phyloP scores from a whole-genome alignment of 208 protist species.

The Acanthamoeba divionensis region DNA sequence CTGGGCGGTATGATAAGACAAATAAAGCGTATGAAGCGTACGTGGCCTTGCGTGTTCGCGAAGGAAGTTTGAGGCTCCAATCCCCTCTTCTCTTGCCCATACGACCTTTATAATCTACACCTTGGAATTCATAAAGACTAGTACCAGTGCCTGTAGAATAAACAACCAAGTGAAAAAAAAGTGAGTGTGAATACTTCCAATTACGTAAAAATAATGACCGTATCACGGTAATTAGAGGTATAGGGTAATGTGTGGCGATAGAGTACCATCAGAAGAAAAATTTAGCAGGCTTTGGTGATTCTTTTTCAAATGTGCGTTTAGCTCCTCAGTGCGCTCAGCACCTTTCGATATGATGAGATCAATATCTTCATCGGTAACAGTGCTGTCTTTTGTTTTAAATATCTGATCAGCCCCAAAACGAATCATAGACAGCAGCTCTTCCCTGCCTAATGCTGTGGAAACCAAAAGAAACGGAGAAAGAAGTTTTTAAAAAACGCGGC shows the following conservation, averaged over 20 bases:
- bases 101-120: neutral
- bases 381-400: conserved; percentile 82
- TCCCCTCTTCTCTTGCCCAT: neutral
- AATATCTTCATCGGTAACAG: conserved; percentile 96
- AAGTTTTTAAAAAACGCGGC: no score
- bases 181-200: no score
- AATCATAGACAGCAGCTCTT: conserved; percentile 96
- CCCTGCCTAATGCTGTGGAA: conserved; percentile 84
- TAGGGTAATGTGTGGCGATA: no score
- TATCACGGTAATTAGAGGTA: no score
- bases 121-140: neutral
- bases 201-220: no score
- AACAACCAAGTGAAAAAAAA: no score
- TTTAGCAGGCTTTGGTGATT: neutral
- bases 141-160: no score
- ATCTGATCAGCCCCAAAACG: conserved; percentile 96
- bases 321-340: conserved; percentile 83
- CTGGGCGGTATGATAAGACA: no score
- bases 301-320: conserved; percentile 75
- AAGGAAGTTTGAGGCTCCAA: neutral
- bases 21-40: no score
- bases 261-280: neutral
- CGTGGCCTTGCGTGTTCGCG: neutral
- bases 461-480: no score
- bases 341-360: conserved; percentile 92